Evolutionary conservation across 306 rosid species (phyloP).

Genomic region (Quercus alba): DNA sequence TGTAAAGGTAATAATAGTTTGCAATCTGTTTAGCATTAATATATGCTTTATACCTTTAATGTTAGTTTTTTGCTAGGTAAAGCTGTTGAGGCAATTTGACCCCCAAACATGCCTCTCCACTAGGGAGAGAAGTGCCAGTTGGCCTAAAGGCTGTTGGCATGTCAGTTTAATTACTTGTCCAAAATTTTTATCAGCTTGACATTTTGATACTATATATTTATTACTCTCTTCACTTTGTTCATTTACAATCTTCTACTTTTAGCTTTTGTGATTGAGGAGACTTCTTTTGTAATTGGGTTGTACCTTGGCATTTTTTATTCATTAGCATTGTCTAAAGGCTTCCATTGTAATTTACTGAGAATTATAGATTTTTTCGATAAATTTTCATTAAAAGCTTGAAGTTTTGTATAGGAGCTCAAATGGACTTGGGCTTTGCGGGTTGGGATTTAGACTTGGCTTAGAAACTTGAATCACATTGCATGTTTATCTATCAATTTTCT

Average conservation of each 20-base stretch:
- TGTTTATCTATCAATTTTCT: neutral
- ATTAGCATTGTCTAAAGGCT: no score
- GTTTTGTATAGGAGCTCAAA: neutral
- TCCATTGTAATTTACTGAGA: no score
- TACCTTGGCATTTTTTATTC: neutral
- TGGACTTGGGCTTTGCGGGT: no score
- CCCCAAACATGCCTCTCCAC: no score
- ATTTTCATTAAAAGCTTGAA: neutral
- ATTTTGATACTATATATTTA: neutral
- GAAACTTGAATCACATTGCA: neutral
- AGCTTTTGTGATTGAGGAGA: neutral
- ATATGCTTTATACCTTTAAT: neutral
- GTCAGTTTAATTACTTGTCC: no score
- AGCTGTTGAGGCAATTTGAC: no score
- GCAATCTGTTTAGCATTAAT: neutral
- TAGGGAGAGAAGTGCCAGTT: no score
- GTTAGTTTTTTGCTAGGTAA: no score
- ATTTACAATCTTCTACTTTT: neutral
- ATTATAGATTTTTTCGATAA: no score
- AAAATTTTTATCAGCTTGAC: neutral
- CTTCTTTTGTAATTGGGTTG: neutral
- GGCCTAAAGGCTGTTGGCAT: no score
- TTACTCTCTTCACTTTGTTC: neutral
- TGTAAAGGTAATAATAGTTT: slow-evolving; percentile 50
- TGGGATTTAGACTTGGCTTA: neutral